Conservation (phyloP, 192 early-diverging fungal species). For the Gaertneriomyces sp. region DNA sequence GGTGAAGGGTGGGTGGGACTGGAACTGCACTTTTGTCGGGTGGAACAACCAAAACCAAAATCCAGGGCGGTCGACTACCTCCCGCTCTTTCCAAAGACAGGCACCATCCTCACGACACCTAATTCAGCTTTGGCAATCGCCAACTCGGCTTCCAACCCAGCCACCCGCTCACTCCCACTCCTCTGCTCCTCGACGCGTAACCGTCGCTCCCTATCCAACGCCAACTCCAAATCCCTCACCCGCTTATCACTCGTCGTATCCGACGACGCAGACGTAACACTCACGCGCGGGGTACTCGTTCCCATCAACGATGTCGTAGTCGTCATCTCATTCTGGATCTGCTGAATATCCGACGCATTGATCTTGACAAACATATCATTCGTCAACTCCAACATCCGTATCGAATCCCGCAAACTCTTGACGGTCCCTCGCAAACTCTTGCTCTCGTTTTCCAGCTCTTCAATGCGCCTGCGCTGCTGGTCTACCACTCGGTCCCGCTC, state of each 20-base stretch:
- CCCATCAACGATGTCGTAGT: background rate
- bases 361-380: conserved; percentile 25
- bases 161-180: conserved; percentile 23
- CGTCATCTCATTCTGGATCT: too few relatives aligned
- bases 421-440: background rate
- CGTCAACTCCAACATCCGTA: conserved; percentile 23
- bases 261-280: background rate
- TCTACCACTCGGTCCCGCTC: conserved; percentile 17
- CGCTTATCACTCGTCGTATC: too few relatives aligned
- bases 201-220: conserved; percentile 28
- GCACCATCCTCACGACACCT: background rate
- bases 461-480: background rate
- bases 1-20: too few relatives aligned
- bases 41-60: too few relatives aligned
- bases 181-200: conserved; percentile 20
- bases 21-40: too few relatives aligned
- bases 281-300: conserved; percentile 5
- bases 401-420: conserved; percentile 12
- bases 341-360: too few relatives aligned
- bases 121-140: conserved; percentile 19
- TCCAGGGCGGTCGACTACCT: too few relatives aligned
- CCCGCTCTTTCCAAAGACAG: background rate
- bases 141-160: conserved; percentile 34
- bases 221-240: conserved; percentile 25
- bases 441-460: conserved; percentile 8